These are phyloP conservation scores for Conticribra weissflogii DNA, from an alignment of 108 stramenopile species.

Conservation along the genomic window DNA sequence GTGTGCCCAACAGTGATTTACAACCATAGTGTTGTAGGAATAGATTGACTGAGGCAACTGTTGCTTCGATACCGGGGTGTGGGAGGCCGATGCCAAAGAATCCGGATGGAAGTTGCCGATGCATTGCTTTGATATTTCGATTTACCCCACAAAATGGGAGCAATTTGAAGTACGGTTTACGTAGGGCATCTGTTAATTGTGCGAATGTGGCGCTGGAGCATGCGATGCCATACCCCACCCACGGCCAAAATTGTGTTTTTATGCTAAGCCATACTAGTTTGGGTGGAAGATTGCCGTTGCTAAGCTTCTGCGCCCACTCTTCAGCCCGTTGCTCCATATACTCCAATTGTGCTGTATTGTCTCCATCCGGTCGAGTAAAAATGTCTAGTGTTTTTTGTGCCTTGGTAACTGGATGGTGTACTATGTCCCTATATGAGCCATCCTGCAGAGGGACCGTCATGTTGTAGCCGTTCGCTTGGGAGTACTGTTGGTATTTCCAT, in stretches of 20 bases:
- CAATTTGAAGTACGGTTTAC: background rate
- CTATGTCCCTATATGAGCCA: too few relatives aligned
- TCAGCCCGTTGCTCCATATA: too few relatives aligned
- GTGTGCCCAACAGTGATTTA: background rate
- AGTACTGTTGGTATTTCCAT: background rate
- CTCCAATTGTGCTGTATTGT: too few relatives aligned
- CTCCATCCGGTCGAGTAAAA: too few relatives aligned
- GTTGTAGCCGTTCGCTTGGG: background rate
- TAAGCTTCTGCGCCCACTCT: background rate
- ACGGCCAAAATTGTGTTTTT: too few relatives aligned
- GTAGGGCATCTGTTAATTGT: background rate
- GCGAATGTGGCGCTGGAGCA: background rate
- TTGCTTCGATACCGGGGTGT: constrained; percentile 11
- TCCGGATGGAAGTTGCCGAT: background rate
- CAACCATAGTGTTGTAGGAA: constrained; percentile 26
- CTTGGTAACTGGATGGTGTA: too few relatives aligned
- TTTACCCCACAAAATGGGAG: constrained; percentile 5
- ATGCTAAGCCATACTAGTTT: too few relatives aligned
- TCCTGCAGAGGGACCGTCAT: constrained; percentile 11
- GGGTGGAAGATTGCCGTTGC: constrained; percentile 7
- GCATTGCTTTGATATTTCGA: too few relatives aligned
- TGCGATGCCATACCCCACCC: constrained; percentile 7
- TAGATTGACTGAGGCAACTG: constrained; percentile 1
- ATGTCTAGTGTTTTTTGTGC: too few relatives aligned
- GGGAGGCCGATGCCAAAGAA: constrained; percentile 21